Base-by-base conservation (phyloP, 495 filamentous ascomycete genomes). In the Chaetomium cochliodes region DNA sequence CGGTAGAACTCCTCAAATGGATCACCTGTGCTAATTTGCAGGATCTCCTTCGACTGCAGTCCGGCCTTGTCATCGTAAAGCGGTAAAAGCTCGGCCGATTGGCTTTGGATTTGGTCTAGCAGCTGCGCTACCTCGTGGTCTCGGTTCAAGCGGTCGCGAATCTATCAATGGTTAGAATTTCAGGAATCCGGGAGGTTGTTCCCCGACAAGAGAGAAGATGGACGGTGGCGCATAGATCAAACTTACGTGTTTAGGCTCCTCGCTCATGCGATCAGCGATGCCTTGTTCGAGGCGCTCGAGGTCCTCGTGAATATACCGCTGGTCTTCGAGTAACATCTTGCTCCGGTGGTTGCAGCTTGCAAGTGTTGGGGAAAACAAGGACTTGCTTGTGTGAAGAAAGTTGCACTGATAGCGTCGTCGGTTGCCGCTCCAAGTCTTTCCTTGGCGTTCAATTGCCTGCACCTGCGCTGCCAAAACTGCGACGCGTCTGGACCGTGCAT, bases 71-170 rank as follows among this genome's bases (percentile, higher is more conserved):
- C 91, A 65, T 88, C 84, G 85, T 97, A 96, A 55, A 97, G 88
- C 15, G 92, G 85, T 3, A 94, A 80, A 16, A 97, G 82, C 47
- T 91, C 86, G 67, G 84, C 79, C 0, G 92, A 94, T 74, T 97
- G 93, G 22, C 88, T 82, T 68, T 96, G 88, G 63, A 97, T 94
- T 57, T 91, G 88, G 63, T 86, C 82, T 41, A 98, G 83, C 60
- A 97, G 93, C 63, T 89, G 86, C n/a, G 89, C 78, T 60, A 98
- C 85, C 74, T 97, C 90, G 78, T 98, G 94, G 70, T 98, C 93
- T 56, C 92, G 87, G 61, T 88, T 85, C 18, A 97, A 76, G 61
- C 91, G 84, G 65, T 96, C 92, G 26, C 92, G 89, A 53, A 96
- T 88, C 92, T 97, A 50, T 15, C 41, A n/a, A 52, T 37, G 46